Evolutionary conservation across 1,284 basidiomycete species (phyloP).

Genomic region (Stereum hirsutum): DNA sequence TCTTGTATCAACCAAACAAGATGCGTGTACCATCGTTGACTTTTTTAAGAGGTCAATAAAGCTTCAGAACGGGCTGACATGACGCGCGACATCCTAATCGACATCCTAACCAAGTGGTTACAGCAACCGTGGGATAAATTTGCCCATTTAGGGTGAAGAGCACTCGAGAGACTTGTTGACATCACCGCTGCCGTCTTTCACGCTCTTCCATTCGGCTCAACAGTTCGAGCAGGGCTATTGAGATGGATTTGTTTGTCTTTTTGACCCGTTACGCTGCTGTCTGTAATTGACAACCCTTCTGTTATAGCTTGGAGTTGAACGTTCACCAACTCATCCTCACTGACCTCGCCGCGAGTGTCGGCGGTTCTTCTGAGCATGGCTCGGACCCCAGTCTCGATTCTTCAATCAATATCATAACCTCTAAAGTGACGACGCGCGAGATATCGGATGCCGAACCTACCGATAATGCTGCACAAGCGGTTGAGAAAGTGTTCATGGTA

Average conservation of each 20-base stretch:
- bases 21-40: no score
- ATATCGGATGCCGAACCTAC: conserved; percentile 17
- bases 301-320: conserved; percentile 57
- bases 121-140: no score
- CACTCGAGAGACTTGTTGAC: no score
- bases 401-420: conserved; percentile 48
- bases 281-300: neutral
- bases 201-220: neutral
- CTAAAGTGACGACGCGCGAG: conserved; percentile 44
- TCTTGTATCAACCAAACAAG: no score
- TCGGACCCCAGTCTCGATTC: conserved; percentile 23
- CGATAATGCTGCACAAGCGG: conserved; percentile 13
- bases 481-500: conserved; percentile 50
- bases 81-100: no score
- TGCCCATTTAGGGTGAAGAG: no score
- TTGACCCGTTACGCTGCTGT: neutral
- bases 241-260: conserved; percentile 8
- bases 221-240: conserved; percentile 2
- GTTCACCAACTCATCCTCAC: conserved; percentile 76
- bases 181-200: no score
- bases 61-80: no score
- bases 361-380: conserved; percentile 33
- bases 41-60: no score
- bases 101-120: no score
- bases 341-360: conserved; percentile 66